Base-by-base conservation (phyloP, 192 early-diverging fungal species). In the Phycomyces nitens region DNA sequence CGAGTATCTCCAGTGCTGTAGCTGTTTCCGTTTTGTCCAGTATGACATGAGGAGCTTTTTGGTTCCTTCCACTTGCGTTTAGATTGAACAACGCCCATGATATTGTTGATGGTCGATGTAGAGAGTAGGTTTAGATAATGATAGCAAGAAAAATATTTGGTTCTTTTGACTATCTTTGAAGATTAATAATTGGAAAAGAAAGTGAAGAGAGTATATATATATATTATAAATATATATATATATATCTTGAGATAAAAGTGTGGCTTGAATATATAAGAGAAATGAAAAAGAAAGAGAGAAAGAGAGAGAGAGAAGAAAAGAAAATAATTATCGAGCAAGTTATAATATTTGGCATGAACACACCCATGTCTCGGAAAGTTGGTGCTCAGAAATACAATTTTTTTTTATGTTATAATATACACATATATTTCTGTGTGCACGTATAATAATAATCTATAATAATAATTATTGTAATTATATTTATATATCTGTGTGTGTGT, bases 1-100 rank as follows among this genome's bases (percentile, higher is more conserved):
- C 41, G 20, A 22, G 38, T 29, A 24, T 59, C 41, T 29, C 41
- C 41, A 24, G 57, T 23, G 11, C 23, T 59, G 15, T 59, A 42
- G 18, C n/a, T n/a, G 4, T 15, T 22, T 7, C 2, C 23, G 15
- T 23, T 59, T 8, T 40, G 22, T 58, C 41, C 22, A 21, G 22
- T 43, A 39, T 18, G 4, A 15, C 22, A 16, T 20, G 38, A 8
- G 38, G 57, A 15, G 9, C 14, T 8, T 14, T 27, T 59, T 0
- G 41, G 12, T 21, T 20, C 23, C 23, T 41, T 58, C n/a, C 41
- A 22, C 14, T 59, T 59, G 38, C 41, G 38, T 24, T 59, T 59
- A 12, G 57, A 59, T 18, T 59, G 38, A 44, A 59, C 57, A 42
- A 44, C 41, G 3, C 57, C 57, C 57, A 59, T 59, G 22, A 40